phyloP scores from a whole-genome alignment of 2,329 filamentous ascomycete genomes.

The Scleromitrula shiraiana region DNA sequence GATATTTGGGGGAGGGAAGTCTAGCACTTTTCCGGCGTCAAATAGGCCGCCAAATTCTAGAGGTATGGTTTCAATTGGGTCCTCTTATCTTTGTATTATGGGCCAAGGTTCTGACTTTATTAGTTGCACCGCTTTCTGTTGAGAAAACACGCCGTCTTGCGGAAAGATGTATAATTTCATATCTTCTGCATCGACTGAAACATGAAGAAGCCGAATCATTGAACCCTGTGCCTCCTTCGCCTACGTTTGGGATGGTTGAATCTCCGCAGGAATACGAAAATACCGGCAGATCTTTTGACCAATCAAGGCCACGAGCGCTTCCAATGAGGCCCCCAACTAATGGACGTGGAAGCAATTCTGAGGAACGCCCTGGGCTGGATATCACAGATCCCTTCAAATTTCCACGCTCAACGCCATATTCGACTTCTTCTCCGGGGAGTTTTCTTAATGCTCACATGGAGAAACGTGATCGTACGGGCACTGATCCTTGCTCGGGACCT shows the following conservation, averaged over 20 bases:
- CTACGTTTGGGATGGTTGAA: not conserved
- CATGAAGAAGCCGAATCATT: conserved; percentile 25
- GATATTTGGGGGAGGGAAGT: conserved; percentile 13
- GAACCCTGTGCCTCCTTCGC: not conserved
- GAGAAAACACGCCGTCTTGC: conserved; percentile 52
- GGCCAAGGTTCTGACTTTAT: conserved; percentile 5
- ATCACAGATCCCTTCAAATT: not conserved
- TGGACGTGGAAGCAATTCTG: not conserved
- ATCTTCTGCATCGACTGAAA: conserved; percentile 38
- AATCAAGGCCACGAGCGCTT: conserved; percentile 4
- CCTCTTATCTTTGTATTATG: not conserved
- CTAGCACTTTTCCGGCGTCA: conserved; percentile 13
- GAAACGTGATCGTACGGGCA: conserved; percentile 1
- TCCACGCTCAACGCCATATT: conserved; percentile 16
- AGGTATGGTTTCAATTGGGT: conserved; percentile 12
- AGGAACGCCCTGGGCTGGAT: not conserved
- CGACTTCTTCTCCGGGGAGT: conserved; percentile 22
- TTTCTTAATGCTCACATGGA: conserved; percentile 16
- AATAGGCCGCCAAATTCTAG: conserved; percentile 14
- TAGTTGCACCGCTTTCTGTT: conserved; percentile 46
- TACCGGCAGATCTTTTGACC: not conserved
- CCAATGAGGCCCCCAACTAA: not conserved
- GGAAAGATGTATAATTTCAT: conserved; percentile 41
- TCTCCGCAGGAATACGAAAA: not conserved
- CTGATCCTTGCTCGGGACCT: conserved; percentile 1